Evolutionary conservation across 1,139 yeast genomes (phyloP).

Genomic region (Sugiyamaella grinbergsii): DNA sequence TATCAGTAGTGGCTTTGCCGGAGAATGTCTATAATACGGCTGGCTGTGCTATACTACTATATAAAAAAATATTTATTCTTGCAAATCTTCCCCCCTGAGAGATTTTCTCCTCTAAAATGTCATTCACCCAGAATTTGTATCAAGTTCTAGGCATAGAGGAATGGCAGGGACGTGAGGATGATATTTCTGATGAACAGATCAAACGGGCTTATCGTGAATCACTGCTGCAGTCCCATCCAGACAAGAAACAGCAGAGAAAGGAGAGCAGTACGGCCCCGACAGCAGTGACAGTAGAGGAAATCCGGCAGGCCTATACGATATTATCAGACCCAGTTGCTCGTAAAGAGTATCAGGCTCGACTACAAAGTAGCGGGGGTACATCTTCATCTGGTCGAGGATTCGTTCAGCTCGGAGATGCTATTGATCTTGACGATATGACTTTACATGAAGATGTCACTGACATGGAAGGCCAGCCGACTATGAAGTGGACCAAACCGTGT

Average conservation of each 20-base stretch:
- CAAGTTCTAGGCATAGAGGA: slow-evolving; percentile 10
- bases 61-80: background rate
- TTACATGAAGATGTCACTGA: slow-evolving; percentile 33
- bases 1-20: no score
- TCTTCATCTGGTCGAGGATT: slow-evolving; percentile 38
- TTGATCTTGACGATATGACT: slow-evolving; percentile 58
- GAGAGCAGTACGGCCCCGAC: slow-evolving; percentile 25
- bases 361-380: slow-evolving; percentile 37
- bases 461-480: slow-evolving; percentile 33
- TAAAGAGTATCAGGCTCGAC: slow-evolving; percentile 51
- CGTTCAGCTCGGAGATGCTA: slow-evolving; percentile 51
- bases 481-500: slow-evolving; percentile 57
- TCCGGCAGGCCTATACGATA: slow-evolving; percentile 63
- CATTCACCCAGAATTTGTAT: slow-evolving; percentile 8
- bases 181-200: slow-evolving; percentile 48
- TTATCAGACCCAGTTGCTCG: slow-evolving; percentile 49
- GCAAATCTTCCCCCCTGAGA: background rate
- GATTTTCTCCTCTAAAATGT: background rate
- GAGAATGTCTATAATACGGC: background rate
- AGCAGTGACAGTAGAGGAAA: slow-evolving; percentile 42
- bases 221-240: slow-evolving; percentile 74
- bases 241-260: slow-evolving; percentile 49
- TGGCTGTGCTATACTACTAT: no score
- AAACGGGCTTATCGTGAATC: slow-evolving; percentile 62
- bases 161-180: slow-evolving; percentile 14